Conservation (phyloP, 805 yeast genomes). For the Candida krabiensis region DNA sequence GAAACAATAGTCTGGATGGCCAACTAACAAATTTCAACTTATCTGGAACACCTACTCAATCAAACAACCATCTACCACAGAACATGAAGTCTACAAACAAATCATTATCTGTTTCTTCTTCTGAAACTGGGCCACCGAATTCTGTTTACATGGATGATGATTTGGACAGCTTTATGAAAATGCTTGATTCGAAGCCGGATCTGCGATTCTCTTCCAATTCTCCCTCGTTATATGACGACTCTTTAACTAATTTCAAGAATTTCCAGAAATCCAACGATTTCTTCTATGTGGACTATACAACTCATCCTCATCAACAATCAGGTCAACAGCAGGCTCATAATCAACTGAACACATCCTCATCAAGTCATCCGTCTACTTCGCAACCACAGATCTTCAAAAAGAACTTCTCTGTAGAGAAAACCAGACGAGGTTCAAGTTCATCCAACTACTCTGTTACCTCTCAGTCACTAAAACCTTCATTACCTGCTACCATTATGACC, state of each 20-base stretch:
- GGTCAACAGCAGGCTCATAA: conserved; percentile 8
- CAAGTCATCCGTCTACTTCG: conserved; percentile 3
- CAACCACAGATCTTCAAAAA: conserved; percentile 16
- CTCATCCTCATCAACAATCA: conserved; percentile 1
- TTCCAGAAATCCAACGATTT: conserved; percentile 29
- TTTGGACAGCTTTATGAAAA: conserved; percentile 33
- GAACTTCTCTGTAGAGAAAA: conserved; percentile 13
- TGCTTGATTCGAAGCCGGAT: conserved; percentile 38
- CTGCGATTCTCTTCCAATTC: conserved; percentile 31
- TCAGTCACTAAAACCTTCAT: conserved; percentile 18
- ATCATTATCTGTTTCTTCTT: conserved; percentile 23
- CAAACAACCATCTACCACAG: conserved; percentile 25
- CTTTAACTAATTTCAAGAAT: conserved; percentile 28
- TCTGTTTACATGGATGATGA: conserved; percentile 34
- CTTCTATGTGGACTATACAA: conserved; percentile 16
- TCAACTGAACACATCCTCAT: conserved; percentile 8
- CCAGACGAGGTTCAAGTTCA: conserved; percentile 22
- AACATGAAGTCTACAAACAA: conserved; percentile 25
- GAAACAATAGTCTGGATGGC: conserved; percentile 32
- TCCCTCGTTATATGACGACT: conserved; percentile 27
- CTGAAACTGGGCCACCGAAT: conserved; percentile 27
- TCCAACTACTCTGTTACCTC: conserved; percentile 26
- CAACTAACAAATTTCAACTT: conserved; percentile 12
- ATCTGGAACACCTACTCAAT: conserved; percentile 13
- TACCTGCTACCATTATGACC: conserved; percentile 21